Base-by-base conservation (phyloP, 2,329 filamentous ascomycete species). In the Fusarium algeriense region DNA sequence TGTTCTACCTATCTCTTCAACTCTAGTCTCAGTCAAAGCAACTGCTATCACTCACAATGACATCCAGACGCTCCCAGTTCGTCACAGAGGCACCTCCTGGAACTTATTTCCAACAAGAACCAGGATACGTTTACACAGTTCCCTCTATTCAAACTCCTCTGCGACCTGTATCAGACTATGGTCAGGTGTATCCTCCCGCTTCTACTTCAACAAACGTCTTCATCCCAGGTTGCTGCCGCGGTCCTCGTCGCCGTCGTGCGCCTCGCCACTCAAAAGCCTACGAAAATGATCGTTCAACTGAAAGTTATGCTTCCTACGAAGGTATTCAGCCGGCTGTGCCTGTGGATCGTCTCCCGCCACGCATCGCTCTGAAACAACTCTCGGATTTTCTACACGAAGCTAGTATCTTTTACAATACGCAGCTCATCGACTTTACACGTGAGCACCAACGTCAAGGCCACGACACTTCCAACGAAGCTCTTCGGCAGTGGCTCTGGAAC, bases 291-390 rank as follows among this genome's bases (percentile, higher is more conserved):
- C 41, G 19, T 7, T 61, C 67, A 45, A 38, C 41, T 14, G 48
- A 67, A 9, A 49, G 41, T 23, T 70, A 57, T 32, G 26, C 46
- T 12, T 66, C 60, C 5, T 66, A 57, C 20, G 35, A 63, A 26
- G 48, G 54, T 13, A 37, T 14, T 23, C 57, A 55, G 12, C 23
- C 32, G 14, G 19, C 41, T n/a, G 60, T 43, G 30, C 53, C 63
- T 38, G 32, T 9, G 34, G 54, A 54, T 23, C 46, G 41, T 7
- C 69, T 72, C n/a, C 70, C 65, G n/a, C 69, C 66, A n/a, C 70
- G 65, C 13, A 56, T 72, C 26, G 69, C 69, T 12, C 52, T 72
- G 23, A 63, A 67, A 13, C 65, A 70, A 54, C 66, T 72, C 20
- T 61, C 66, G 7, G 69, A 72, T 54, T 53, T 48, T 15, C 56